Percentiles rank a stretch among this genome's conserved stretches.
phyloP scores from a whole-genome alignment of 176 grass and related monocot genomes.

The Puya raimondii region DNA sequence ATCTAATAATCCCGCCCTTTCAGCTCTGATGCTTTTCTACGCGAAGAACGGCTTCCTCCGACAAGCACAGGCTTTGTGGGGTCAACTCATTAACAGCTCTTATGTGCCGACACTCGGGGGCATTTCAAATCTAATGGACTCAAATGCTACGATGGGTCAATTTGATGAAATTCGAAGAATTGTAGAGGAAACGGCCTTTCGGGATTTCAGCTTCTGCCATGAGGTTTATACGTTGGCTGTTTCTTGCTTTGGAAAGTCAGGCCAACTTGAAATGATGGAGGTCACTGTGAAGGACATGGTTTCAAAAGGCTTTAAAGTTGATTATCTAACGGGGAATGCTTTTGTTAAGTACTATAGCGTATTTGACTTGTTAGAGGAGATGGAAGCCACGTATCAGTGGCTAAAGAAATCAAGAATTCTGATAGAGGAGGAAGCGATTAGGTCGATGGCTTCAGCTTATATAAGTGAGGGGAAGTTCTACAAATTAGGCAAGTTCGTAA shows the following conservation, averaged over 20 bases:
- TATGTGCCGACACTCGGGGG: slow-evolving; percentile 25
- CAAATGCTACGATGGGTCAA: slow-evolving; percentile 40
- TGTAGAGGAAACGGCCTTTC: slow-evolving; percentile 33
- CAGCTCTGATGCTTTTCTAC: slow-evolving; percentile 46
- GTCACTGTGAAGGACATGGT: slow-evolving; percentile 28
- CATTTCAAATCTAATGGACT: slow-evolving; percentile 39
- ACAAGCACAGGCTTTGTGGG: slow-evolving; percentile 52
- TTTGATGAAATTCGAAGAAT: slow-evolving; percentile 44
- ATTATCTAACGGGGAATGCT: slow-evolving; percentile 48
- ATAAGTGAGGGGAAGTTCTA: slow-evolving; percentile 56
- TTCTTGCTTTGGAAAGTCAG: slow-evolving; percentile 54
- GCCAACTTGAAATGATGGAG: slow-evolving; percentile 31
- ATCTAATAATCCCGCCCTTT: not conserved
- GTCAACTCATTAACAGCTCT: slow-evolving; percentile 71
- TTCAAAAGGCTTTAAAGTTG: slow-evolving; percentile 38
- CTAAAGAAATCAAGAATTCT: slow-evolving; percentile 54
- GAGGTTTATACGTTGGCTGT: slow-evolving; percentile 46
- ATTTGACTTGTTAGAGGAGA: slow-evolving; percentile 49
- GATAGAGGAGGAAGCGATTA: slow-evolving; percentile 36
- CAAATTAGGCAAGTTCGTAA: slow-evolving; percentile 57
- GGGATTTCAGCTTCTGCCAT: slow-evolving; percentile 18
- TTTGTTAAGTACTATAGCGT: slow-evolving; percentile 62
- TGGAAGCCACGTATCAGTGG: slow-evolving; percentile 55
- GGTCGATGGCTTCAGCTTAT: slow-evolving; percentile 51
- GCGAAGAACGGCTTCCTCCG: slow-evolving; percentile 55